A percentile compares a stretch with the other conserved stretches of the same genome.
phyloP scores from a whole-genome alignment of 2,329 filamentous ascomycete genomes.

The Botrytis deweyae region DNA sequence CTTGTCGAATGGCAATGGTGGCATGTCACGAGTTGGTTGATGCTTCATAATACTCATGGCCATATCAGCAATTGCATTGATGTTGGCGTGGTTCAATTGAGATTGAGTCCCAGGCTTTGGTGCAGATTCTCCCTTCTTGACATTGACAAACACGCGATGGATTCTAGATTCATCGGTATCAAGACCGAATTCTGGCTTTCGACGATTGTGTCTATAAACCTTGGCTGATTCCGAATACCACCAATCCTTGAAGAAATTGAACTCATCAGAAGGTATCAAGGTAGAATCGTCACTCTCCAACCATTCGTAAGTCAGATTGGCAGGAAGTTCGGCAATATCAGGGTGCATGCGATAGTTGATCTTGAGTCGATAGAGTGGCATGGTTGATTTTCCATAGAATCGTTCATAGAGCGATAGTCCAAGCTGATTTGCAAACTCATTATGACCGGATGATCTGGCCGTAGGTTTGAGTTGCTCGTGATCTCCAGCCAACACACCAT shows the following conservation, averaged over 20 bases:
- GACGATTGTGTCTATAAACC: background rate
- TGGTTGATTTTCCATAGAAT: background rate
- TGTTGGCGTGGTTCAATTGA: conserved; percentile 24
- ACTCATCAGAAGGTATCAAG: background rate
- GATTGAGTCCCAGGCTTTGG: conserved; percentile 9
- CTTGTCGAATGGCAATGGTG: background rate
- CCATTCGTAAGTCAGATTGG: conserved; percentile 19
- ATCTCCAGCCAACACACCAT: too few species aligned
- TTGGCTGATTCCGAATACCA: background rate
- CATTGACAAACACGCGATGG: conserved; percentile 10
- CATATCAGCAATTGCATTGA: conserved; percentile 18
- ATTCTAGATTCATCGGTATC: background rate
- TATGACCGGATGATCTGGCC: too few species aligned
- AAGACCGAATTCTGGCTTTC: background rate
- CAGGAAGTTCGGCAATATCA: conserved; percentile 22
- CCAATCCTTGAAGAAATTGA: conserved; percentile 17
- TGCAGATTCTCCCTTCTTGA: background rate
- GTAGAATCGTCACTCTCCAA: conserved; percentile 1
- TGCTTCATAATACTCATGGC: conserved; percentile 12
- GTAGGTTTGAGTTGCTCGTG: too few species aligned
- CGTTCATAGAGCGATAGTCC: too few species aligned
- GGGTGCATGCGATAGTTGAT: conserved; percentile 26
- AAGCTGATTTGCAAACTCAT: too few species aligned
- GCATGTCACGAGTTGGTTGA: background rate
- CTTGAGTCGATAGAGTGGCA: conserved; percentile 21